These are phyloP conservation scores for Lichtheimia hyalospora DNA, from an alignment of 371 early-diverging fungal genomes.

Conservation along the genomic window DNA sequence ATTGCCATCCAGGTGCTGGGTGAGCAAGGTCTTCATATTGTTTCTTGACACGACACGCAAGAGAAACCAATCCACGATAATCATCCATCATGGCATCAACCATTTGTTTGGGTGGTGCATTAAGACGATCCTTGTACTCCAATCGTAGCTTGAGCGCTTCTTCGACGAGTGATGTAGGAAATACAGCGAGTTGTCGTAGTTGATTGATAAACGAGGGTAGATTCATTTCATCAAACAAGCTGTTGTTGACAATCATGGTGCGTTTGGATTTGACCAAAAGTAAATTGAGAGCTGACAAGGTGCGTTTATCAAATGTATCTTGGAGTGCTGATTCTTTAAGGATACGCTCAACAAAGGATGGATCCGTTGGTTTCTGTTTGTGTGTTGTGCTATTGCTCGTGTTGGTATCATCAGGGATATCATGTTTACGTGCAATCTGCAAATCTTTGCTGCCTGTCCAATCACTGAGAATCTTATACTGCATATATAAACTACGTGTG, in stretches of 20 bases:
- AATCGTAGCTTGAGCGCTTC: constrained; percentile 78
- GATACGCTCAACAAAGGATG: constrained; percentile 83
- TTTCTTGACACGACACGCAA: constrained; percentile 74
- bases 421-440: constrained; percentile 52
- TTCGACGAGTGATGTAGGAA: constrained; percentile 77
- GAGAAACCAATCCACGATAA: constrained; percentile 67
- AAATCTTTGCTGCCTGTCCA: constrained; percentile 85
- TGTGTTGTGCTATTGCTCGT: constrained; percentile 14
- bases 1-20: constrained; percentile 72
- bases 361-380: constrained; percentile 35
- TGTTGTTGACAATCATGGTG: constrained; percentile 68
- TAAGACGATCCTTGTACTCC: constrained; percentile 70
- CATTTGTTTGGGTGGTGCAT: constrained; percentile 69
- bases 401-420: constrained; percentile 13
- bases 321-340: constrained; percentile 81
- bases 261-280: constrained; percentile 61
- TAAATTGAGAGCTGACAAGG: constrained; percentile 57
- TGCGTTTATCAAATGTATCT: constrained; percentile 78
- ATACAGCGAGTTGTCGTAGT: constrained; percentile 70
- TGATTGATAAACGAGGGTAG: constrained; percentile 68
- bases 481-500: constrained; percentile 70
- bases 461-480: constrained; percentile 71
- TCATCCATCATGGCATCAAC: constrained; percentile 84
- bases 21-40: constrained; percentile 66
- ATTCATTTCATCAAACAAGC: constrained; percentile 64